Percentiles rank a stretch among this genome's conserved stretches.
These are phyloP conservation scores for Oryza glumipatula DNA, from an alignment of 176 grass and related monocot species.

Conservation along the genomic window DNA sequence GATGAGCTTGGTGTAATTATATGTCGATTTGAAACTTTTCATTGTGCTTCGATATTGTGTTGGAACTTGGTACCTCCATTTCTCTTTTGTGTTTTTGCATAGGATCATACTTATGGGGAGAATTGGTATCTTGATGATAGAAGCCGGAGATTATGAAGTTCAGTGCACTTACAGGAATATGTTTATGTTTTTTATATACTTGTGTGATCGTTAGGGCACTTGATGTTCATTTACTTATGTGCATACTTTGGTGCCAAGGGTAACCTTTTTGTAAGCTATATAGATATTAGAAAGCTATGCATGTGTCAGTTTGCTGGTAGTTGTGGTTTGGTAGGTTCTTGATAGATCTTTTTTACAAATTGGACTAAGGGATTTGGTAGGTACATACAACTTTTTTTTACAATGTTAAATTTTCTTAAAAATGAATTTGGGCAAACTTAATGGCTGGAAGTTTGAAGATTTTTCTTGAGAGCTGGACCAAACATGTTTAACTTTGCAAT, in stretches of 20 bases:
- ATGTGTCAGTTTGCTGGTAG: not conserved
- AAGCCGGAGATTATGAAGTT: not conserved
- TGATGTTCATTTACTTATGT: constrained; percentile 19
- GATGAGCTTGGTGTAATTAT: constrained; percentile 11
- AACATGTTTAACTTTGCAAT: constrained; percentile 2
- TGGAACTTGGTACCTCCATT: not conserved
- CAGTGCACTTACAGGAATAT: not conserved
- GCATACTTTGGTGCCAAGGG: not conserved
- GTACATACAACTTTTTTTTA: not conserved
- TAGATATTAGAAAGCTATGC: constrained; percentile 14
- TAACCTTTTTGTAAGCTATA: not conserved
- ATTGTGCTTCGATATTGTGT: not conserved
- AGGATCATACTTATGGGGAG: not conserved
- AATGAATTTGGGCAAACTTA: not conserved
- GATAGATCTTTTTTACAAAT: not conserved
- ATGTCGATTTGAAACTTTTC: not conserved
- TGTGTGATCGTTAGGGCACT: not conserved
- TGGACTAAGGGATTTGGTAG: not conserved
- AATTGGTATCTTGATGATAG: not conserved
- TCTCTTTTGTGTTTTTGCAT: constrained; percentile 3
- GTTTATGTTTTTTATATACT: not conserved
- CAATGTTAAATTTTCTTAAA: not conserved
- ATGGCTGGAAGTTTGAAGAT: not conserved
- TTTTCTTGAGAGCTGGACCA: not conserved
- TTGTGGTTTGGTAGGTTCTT: not conserved